Evolutionary conservation across 495 filamentous ascomycete species (phyloP), one percentile per base, ranked within the genome.

Genomic region (Annulohypoxylon nitens): DNA sequence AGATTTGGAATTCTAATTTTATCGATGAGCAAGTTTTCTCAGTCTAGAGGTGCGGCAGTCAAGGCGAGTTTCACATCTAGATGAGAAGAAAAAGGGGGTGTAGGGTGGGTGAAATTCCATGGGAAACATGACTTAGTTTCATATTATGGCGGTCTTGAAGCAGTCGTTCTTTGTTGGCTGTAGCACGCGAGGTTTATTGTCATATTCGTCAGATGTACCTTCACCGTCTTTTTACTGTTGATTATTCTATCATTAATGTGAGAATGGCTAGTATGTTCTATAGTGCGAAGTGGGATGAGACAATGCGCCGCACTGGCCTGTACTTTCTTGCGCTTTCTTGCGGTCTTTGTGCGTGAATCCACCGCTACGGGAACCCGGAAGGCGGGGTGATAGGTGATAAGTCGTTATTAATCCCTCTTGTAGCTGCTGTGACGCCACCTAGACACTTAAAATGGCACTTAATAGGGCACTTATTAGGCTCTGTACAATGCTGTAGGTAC

Each of bases 121-220:
- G 51, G 67, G 71, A 78, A 76, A 77, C 71, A 67, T 78, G 76
- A 71, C 69, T 71, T 75, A 23, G 76, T 78, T 74, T 78, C 75
- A 76, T 53, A 65, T 70, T 34, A 58, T 39, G 14, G 45, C 23
- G 33, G 23, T n/a, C 48, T 41, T 12, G 25, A 25, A 33, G 50
- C 14, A 66, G 60, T 39, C 61, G 51, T 61, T 69, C 66, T 69
- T 70, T 70, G 66, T 62, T 60, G 18, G 53, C 16, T 12, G 70
- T 61, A 70, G 71, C 67, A 74, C 71, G 66, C 62, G 61, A 69
- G 12, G 39, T 23, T 34, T 23, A 73, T 30, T 54, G 51, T 20
- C 37, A 39, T 47, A 59, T 30, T 48, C 16, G 51, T 48, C 39
- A 54, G 36, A 33, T 5, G 54, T 61, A 61, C 25, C 11, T 9